phyloP scores from a whole-genome alignment of 106 monocot genomes.

The Allium sativum region DNA sequence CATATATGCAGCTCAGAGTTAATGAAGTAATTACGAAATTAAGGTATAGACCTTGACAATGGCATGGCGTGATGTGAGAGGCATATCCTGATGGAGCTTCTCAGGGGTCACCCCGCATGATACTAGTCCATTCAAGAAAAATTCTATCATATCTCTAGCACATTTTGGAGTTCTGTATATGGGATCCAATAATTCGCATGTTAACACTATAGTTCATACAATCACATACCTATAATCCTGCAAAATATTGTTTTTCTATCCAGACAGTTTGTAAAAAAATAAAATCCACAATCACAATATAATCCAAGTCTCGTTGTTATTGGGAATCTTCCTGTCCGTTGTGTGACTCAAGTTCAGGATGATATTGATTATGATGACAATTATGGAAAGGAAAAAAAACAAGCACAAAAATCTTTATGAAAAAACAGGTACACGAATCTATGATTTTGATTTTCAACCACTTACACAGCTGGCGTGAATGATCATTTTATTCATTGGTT shows the following conservation, averaged over 20 bases:
- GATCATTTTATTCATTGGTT: not conserved
- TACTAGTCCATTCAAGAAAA: constrained; percentile 97
- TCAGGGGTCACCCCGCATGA: constrained; percentile 97
- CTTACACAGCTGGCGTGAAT: not conserved
- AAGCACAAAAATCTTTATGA: no score
- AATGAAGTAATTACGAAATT: no score
- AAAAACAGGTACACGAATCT: not conserved
- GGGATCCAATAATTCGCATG: constrained; percentile 99
- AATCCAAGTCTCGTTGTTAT: not conserved
- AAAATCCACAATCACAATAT: no score
- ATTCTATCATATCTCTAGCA: constrained; percentile 23
- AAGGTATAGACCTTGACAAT: constrained; percentile 42
- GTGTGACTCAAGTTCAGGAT: no score
- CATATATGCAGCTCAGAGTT: no score
- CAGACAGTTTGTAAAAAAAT: not conserved
- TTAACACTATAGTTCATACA: constrained; percentile 6
- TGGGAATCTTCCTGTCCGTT: no score
- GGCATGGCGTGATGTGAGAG: constrained; percentile 49
- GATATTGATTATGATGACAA: no score
- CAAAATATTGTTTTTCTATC: constrained; percentile 23
- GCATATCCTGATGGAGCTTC: constrained; percentile 91
- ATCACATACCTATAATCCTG: constrained; percentile 15
- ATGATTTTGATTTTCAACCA: not conserved
- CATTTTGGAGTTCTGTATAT: constrained; percentile 98
- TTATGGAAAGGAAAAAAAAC: no score